Evolutionary conservation across 768 basidiomycete species (phyloP).

Genomic region (Lactifluus subvellereus): DNA sequence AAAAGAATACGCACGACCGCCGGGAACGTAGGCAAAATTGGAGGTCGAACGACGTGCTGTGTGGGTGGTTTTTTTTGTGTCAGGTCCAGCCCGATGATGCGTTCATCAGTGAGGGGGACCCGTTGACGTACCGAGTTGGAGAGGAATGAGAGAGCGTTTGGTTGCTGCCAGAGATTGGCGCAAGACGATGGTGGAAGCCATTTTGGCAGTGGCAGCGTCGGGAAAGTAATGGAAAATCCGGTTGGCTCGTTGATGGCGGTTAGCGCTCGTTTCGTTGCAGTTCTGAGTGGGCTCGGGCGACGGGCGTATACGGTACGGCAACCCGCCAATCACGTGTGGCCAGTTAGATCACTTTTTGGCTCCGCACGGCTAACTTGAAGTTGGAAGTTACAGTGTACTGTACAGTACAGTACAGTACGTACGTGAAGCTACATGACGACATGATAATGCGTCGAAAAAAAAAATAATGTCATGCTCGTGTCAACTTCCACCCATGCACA

Average conservation of each 20-base stretch:
- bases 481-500: slow-evolving; percentile 79
- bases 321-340: not conserved
- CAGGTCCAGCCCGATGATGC: slow-evolving; percentile 17
- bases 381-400: no score
- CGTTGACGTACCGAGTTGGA: slow-evolving; percentile 9
- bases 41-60: slow-evolving; percentile 17
- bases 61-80: slow-evolving; percentile 10
- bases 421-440: no score
- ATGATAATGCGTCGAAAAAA: no score
- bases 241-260: not conserved
- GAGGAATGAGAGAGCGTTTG: slow-evolving; percentile 9
- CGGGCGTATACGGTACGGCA: no score
- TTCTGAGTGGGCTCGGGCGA: no score
- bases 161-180: not conserved
- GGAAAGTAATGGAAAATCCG: no score
- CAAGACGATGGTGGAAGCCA: slow-evolving; percentile 6
- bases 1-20: slow-evolving; percentile 52
- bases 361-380: no score
- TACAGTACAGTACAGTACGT: no score
- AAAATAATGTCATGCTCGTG: slow-evolving; percentile 16
- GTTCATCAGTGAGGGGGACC: not conserved
- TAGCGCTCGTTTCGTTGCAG: not conserved
- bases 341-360: no score
- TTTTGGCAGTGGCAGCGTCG: not conserved
- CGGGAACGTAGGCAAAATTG: slow-evolving; percentile 49